phyloP scores from a whole-genome alignment of 805 yeast species.

The Candida glaebosa region DNA sequence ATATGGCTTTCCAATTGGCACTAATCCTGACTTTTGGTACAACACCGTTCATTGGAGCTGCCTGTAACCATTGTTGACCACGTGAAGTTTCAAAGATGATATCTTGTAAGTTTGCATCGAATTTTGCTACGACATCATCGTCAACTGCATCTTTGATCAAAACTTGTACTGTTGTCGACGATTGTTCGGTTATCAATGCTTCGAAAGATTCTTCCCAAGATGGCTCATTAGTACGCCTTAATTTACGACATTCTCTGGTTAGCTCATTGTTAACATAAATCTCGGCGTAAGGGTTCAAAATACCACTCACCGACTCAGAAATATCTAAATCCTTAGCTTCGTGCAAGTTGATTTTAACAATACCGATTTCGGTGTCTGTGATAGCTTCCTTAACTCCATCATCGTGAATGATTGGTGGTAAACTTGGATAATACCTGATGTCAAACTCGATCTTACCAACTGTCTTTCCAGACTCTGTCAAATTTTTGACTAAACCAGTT shows the following conservation, averaged over 20 bases:
- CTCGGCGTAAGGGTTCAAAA: constrained; percentile 67
- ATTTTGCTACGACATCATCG: constrained; percentile 51
- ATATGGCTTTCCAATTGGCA: constrained; percentile 70
- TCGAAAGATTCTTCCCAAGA: constrained; percentile 65
- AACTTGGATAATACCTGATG: constrained; percentile 46
- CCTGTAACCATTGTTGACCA: constrained; percentile 48
- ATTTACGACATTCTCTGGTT: constrained; percentile 54
- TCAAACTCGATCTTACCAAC: constrained; percentile 63
- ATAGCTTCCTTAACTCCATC: constrained; percentile 49
- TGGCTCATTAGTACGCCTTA: constrained; percentile 70
- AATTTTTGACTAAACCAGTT: constrained; percentile 40
- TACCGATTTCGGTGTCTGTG: constrained; percentile 69
- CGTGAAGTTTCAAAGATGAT: constrained; percentile 45
- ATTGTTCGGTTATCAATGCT: constrained; percentile 57
- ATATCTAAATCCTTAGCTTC: constrained; percentile 58
- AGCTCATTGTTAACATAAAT: constrained; percentile 55
- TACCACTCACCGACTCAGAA: constrained; percentile 47
- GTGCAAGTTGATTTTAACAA: constrained; percentile 59
- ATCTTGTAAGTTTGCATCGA: constrained; percentile 52
- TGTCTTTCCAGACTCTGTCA: constrained; percentile 48
- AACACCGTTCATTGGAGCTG: constrained; percentile 38
- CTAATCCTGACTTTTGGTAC: constrained; percentile 44
- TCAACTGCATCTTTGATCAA: constrained; percentile 60
- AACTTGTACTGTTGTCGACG: constrained; percentile 52
- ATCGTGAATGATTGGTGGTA: constrained; percentile 40